Conservation (phyloP, 257 asterid species). For the Schizonepeta tenuifolia region DNA sequence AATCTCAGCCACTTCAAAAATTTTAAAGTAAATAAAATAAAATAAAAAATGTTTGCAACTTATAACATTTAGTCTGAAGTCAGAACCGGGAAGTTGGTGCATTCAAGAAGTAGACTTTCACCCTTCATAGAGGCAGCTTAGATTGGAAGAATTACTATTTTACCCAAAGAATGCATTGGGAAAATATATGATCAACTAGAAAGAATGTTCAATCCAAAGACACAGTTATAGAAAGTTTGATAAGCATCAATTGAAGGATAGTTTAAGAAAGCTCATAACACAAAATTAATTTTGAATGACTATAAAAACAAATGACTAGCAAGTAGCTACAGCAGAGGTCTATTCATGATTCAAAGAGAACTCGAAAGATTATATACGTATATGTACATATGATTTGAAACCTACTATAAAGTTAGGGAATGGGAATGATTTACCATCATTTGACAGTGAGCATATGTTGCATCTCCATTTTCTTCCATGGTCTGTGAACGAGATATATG, state of each 20-base stretch:
- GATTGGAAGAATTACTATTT: slow-evolving; percentile 18
- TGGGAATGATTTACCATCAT: slow-evolving; percentile 58
- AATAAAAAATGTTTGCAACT: not conserved
- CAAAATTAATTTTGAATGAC: not conserved
- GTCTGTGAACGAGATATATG: slow-evolving; percentile 73
- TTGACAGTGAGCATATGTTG: slow-evolving; percentile 75
- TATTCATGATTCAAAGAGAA: slow-evolving; percentile 15
- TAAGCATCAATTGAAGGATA: slow-evolving; percentile 12
- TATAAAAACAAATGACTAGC: slow-evolving; percentile 5
- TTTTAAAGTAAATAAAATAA: not conserved
- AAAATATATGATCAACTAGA: slow-evolving; percentile 5
- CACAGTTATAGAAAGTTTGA: not conserved
- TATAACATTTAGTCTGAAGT: not conserved
- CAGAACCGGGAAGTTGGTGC: slow-evolving; percentile 4
- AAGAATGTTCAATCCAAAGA: not conserved
- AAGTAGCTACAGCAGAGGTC: slow-evolving; percentile 20
- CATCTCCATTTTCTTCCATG: slow-evolving; percentile 90
- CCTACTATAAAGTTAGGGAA: slow-evolving; percentile 4
- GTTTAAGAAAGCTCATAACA: slow-evolving; percentile 25
- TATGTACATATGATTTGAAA: not conserved
- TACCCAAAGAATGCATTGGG: not conserved
- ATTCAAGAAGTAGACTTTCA: slow-evolving; percentile 11
- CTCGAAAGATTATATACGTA: not conserved
- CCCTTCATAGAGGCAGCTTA: not conserved
- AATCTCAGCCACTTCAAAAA: not conserved